These are phyloP conservation scores for Paramecium pentaurelia DNA, from an alignment of 73 alveolate species.

Conservation along the genomic window DNA sequence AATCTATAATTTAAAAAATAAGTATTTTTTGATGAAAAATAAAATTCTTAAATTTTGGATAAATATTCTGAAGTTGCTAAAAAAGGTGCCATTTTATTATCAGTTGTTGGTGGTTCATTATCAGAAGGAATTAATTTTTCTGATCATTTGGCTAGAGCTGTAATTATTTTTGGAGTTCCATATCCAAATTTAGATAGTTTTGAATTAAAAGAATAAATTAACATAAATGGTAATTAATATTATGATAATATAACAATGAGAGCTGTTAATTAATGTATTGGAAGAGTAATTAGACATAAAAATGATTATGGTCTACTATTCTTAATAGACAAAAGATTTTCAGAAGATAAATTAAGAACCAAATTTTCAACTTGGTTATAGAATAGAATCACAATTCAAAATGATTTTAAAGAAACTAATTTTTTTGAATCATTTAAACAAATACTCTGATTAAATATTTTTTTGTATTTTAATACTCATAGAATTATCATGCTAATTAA, in stretches of 20 bases:
- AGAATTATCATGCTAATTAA: background rate
- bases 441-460: background rate
- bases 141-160: conserved; percentile 87
- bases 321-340: conserved; percentile 78
- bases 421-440: background rate
- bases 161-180: conserved; percentile 93
- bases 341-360: background rate
- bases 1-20: conserved; percentile 43
- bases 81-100: conserved; percentile 75
- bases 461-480: background rate
- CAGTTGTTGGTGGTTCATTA: conserved; percentile 94
- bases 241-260: conserved; percentile 89
- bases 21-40: conserved; percentile 65
- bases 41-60: conserved; percentile 47
- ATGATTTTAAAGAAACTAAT: background rate
- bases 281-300: conserved; percentile 91
- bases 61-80: conserved; percentile 64
- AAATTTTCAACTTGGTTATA: conserved; percentile 40
- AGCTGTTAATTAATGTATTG: conserved; percentile 87
- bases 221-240: conserved; percentile 77
- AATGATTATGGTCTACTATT: conserved; percentile 85
- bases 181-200: conserved; percentile 78
- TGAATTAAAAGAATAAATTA: conserved; percentile 83
- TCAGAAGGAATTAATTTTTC: conserved; percentile 95
- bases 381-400: background rate